Percentiles rank a stretch among this genome's conserved stretches.
Conservation (phyloP, 225 moss, liverwort and hornwort species). For the Pseudoscleropodium purum region DNA sequence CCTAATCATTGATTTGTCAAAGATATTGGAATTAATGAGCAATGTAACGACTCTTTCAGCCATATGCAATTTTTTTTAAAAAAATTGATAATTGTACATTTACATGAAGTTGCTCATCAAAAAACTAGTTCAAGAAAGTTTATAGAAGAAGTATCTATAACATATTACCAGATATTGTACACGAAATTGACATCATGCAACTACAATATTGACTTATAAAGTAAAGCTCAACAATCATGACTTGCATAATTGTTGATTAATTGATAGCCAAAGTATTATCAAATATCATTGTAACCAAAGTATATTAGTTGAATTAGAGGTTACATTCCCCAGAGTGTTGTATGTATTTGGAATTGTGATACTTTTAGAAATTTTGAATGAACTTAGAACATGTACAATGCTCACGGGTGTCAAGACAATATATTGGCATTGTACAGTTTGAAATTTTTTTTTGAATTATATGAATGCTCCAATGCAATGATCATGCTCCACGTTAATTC, state of each 20-base stretch:
- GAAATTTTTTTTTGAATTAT: no score
- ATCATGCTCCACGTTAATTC: no score
- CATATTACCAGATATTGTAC: rapidly evolving
- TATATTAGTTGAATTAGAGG: background rate
- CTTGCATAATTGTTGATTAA: no score
- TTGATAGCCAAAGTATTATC: no score
- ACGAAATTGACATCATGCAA: background rate
- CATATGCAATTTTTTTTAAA: no score
- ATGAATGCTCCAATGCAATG: no score
- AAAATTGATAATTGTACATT: background rate
- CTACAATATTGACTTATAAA: background rate
- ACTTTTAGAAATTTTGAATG: no score
- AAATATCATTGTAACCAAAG: background rate
- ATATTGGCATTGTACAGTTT: no score
- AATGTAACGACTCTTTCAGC: rapidly evolving
- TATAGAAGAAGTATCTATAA: rapidly evolving
- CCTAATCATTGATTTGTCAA: background rate
- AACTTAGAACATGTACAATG: no score
- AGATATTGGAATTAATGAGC: background rate
- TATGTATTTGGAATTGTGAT: background rate
- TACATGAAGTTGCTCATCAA: background rate
- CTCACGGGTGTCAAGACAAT: no score
- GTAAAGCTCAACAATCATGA: background rate
- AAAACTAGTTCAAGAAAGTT: background rate
- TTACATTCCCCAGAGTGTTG: background rate